These are phyloP conservation scores for Begonia loranthoides DNA, from an alignment of 306 rosid species.

Conservation along the genomic window DNA sequence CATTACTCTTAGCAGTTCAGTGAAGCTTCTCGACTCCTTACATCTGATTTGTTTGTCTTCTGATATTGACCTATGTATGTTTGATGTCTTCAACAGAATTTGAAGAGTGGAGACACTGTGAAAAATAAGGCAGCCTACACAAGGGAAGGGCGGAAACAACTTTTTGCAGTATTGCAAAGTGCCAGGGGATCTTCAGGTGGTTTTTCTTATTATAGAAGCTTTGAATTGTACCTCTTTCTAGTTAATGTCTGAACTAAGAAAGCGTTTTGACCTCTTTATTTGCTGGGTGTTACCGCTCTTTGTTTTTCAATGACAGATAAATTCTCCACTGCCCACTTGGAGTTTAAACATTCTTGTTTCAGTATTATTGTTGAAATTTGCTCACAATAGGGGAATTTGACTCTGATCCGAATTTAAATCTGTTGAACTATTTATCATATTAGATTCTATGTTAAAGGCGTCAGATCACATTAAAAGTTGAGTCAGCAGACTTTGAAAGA, in stretches of 20 bases:
- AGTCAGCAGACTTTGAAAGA: no score
- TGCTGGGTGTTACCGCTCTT: no score
- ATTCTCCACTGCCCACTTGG: no score
- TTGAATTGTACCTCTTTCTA: not conserved
- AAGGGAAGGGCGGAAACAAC: conserved; percentile 92
- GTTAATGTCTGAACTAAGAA: conserved; percentile 10
- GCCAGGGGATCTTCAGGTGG: conserved; percentile 98
- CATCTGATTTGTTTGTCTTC: not conserved
- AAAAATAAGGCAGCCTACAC: conserved; percentile 49
- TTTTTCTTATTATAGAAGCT: conserved; percentile 7
- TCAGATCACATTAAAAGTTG: no score
- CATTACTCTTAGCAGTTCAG: conserved; percentile 83
- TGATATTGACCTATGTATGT: not conserved
- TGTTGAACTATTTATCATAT: no score
- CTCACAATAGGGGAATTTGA: no score
- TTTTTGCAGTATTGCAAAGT: conserved; percentile 89
- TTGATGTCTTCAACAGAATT: conserved; percentile 34
- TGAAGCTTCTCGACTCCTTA: conserved; percentile 3
- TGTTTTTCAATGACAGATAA: no score
- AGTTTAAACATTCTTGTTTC: no score
- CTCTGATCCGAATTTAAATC: no score
- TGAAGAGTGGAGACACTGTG: conserved; percentile 51
- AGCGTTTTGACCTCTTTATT: not conserved
- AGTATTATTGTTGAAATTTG: no score
- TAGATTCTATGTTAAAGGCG: no score